These are phyloP conservation scores for Cucurbita moschata DNA, from an alignment of 306 rosid species.

Conservation along the genomic window DNA sequence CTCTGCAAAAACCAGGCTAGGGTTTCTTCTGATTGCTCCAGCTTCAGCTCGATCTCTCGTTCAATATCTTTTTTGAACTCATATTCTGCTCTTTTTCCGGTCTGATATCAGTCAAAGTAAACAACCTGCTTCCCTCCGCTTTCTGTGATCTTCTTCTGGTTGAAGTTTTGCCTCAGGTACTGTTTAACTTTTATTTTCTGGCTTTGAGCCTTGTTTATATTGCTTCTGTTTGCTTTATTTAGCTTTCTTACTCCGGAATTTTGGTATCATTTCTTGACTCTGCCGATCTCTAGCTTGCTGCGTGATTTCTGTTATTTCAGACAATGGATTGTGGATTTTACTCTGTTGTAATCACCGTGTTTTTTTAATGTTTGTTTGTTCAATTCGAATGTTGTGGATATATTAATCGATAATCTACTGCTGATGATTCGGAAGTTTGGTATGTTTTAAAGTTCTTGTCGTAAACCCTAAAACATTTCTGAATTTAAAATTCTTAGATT, in stretches of 20 bases:
- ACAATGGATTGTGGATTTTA: not conserved
- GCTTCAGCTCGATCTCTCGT: not conserved
- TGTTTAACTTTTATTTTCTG: not conserved
- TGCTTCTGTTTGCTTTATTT: not conserved
- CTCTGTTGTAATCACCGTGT: not conserved
- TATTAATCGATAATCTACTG: not conserved
- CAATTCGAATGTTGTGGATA: not conserved
- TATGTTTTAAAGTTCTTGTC: not conserved
- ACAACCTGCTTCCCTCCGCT: not conserved
- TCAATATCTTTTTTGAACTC: not conserved
- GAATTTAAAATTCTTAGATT: not conserved
- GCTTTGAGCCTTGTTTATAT: not conserved
- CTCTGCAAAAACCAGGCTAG: conserved; percentile 20
- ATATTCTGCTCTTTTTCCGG: not conserved
- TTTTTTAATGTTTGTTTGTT: not conserved
- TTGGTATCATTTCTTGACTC: not conserved
- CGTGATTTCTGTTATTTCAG: not conserved
- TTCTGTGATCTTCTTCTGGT: conserved; percentile 3
- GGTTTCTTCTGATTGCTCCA: conserved; percentile 27
- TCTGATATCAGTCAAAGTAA: not conserved
- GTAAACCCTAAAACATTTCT: conserved; percentile 1
- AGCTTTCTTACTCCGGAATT: not conserved
- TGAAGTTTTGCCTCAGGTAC: not conserved
- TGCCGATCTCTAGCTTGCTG: not conserved
- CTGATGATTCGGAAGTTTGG: not conserved